Evolutionary conservation across 805 yeast species (phyloP).

Genomic region (Spathaspora arborariae): DNA sequence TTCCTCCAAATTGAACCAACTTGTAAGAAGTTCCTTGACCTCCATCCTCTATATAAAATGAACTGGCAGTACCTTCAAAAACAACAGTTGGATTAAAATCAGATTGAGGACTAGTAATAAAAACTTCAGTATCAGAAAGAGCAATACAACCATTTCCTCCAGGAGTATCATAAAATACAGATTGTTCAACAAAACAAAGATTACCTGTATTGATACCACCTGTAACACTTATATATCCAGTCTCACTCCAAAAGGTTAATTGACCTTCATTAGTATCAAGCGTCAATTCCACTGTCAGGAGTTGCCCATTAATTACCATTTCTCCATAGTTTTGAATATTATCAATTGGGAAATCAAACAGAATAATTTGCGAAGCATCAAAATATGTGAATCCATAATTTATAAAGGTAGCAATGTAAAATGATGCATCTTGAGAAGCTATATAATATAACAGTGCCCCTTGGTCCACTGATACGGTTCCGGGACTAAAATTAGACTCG

Average conservation of each 20-base stretch:
- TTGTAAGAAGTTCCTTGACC: not conserved
- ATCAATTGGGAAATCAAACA: not conserved
- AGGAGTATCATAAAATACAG: not conserved
- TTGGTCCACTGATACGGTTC: no score
- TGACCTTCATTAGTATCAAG: not conserved
- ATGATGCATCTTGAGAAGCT: no score
- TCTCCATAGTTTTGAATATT: not conserved
- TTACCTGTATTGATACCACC: not conserved
- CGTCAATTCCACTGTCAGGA: not conserved
- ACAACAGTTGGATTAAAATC: not conserved
- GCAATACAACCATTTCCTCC: not conserved
- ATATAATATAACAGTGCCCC: no score
- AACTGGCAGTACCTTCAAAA: not conserved
- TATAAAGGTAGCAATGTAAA: no score
- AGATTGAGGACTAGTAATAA: not conserved
- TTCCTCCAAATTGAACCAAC: not conserved
- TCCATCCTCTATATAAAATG: not conserved
- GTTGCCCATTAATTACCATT: not conserved
- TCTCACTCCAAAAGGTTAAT: not conserved
- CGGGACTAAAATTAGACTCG: no score
- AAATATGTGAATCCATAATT: not conserved
- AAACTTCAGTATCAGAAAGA: not conserved
- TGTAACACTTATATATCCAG: not conserved
- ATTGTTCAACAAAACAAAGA: not conserved
- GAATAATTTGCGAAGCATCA: not conserved